These are phyloP conservation scores for Ustilago trichophora DNA, from an alignment of 1,284 basidiomycete species.

Conservation along the genomic window DNA sequence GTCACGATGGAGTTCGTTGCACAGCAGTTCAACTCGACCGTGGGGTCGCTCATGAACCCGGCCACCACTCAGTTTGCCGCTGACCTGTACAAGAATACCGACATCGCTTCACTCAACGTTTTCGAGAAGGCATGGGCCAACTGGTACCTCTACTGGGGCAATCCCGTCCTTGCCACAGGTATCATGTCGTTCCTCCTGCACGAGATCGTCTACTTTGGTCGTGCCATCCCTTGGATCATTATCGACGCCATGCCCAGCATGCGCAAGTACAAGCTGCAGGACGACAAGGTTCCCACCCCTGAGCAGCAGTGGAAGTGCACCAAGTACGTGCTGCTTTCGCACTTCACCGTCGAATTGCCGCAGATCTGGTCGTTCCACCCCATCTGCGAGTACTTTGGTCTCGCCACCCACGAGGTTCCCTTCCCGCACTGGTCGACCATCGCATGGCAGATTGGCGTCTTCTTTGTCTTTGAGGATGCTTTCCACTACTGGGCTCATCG, in stretches of 20 bases:
- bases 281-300: constrained; percentile 78
- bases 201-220: constrained; percentile 96
- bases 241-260: constrained; percentile 94
- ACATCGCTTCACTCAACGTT: constrained; percentile 51
- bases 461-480: constrained; percentile 96
- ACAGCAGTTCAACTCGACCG: constrained; percentile 46
- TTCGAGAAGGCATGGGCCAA: constrained; percentile 67
- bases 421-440: constrained; percentile 73
- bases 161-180: constrained; percentile 92
- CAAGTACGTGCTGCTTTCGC: constrained; percentile 90
- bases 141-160: constrained; percentile 70
- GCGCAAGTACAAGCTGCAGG: constrained; percentile 90
- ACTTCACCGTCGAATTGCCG: constrained; percentile 95
- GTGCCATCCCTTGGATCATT: constrained; percentile 93
- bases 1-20: constrained; percentile 45
- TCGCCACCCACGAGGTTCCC: constrained; percentile 91
- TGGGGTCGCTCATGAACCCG: constrained; percentile 43
- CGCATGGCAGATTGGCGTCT: constrained; percentile 81
- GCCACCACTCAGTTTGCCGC: constrained; percentile 66
- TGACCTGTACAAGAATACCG: constrained; percentile 59
- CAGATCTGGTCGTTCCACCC: constrained; percentile 98
- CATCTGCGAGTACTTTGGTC: constrained; percentile 84
- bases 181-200: constrained; percentile 92
- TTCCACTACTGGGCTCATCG: constrained; percentile 86
- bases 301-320: constrained; percentile 95